These are phyloP conservation scores for Orbilia ellipsospora DNA, from an alignment of 2,329 filamentous ascomycete species.

Conservation along the genomic window DNA sequence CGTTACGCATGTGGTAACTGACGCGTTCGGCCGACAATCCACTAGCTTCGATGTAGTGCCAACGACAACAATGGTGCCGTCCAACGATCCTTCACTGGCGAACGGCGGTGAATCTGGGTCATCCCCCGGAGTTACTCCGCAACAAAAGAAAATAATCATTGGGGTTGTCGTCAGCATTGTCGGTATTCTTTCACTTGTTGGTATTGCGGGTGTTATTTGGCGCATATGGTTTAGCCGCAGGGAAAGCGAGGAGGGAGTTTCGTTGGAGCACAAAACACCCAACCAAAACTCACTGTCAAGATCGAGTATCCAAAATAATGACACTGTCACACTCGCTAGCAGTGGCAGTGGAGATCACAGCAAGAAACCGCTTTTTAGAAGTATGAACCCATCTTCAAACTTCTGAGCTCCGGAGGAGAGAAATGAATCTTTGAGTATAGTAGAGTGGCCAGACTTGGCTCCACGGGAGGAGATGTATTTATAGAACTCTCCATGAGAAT, in stretches of 20 bases:
- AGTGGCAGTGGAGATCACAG: conserved; percentile 22
- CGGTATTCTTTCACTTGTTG: conserved; percentile 39
- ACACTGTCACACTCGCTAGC: background rate
- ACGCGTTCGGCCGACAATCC: conserved; percentile 41
- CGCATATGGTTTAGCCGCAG: conserved; percentile 52
- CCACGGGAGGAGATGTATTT: background rate
- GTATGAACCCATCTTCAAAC: conserved; percentile 44
- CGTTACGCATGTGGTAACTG: conserved; percentile 45
- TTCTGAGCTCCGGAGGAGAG: conserved; percentile 11
- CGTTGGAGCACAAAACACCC: conserved; percentile 14
- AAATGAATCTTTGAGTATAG: too few relatives aligned
- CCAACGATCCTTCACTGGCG: conserved; percentile 45
- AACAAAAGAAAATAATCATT: conserved; percentile 54
- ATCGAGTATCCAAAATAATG: conserved; percentile 32
- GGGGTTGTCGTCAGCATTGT: conserved; percentile 51
- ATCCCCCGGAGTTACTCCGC: conserved; percentile 43
- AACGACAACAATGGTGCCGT: conserved; percentile 46
- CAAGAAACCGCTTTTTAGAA: conserved; percentile 26
- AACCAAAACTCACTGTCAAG: conserved; percentile 14
- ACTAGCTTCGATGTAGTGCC: conserved; percentile 42
- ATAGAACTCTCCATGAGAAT: background rate
- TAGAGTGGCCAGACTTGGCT: too few relatives aligned
- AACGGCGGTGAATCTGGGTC: conserved; percentile 43
- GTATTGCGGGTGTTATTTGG: conserved; percentile 48
- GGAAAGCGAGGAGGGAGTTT: conserved; percentile 24